These are phyloP conservation scores for Ulota crispa DNA, from an alignment of 225 moss, liverwort and hornwort species.

Conservation along the genomic window DNA sequence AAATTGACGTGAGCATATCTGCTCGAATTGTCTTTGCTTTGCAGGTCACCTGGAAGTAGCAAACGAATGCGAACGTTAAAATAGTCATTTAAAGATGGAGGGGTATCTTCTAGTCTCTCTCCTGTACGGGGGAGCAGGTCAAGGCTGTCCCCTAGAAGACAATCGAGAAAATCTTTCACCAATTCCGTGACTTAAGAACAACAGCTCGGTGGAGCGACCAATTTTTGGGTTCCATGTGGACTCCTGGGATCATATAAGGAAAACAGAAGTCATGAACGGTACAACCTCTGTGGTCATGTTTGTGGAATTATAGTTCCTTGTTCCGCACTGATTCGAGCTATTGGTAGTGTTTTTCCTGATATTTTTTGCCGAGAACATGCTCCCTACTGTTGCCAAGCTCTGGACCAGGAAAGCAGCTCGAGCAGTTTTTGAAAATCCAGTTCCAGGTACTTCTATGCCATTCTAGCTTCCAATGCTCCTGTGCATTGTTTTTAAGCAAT, in stretches of 20 bases:
- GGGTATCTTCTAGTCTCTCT: slow-evolving; percentile 50
- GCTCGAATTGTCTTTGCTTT: slow-evolving; percentile 4
- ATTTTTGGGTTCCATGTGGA: slow-evolving; percentile 22
- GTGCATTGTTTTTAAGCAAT: neutral
- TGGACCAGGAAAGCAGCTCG: slow-evolving; percentile 27
- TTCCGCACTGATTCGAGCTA: neutral
- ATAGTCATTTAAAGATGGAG: slow-evolving; percentile 60
- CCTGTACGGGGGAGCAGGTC: slow-evolving; percentile 55
- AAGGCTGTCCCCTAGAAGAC: slow-evolving; percentile 56
- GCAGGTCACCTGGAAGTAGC: slow-evolving; percentile 56
- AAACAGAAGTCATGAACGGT: neutral
- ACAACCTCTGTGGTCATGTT: slow-evolving; percentile 4
- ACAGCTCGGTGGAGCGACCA: slow-evolving; percentile 27
- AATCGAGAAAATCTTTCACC: slow-evolving; percentile 57
- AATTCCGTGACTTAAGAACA: slow-evolving; percentile 38
- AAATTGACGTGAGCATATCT: neutral
- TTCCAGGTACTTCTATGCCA: slow-evolving; percentile 8
- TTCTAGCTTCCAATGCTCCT: neutral
- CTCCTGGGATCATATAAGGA: slow-evolving; percentile 19
- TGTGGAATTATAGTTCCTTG: slow-evolving; percentile 17
- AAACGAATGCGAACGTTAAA: slow-evolving; percentile 57
- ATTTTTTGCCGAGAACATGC: slow-evolving; percentile 13
- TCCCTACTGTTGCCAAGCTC: slow-evolving; percentile 10
- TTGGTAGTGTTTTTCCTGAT: neutral
- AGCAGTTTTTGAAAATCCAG: slow-evolving; percentile 14